Conservation (phyloP, 176 grass and related monocot species). For the Miscanthus lutarioriparius region DNA sequence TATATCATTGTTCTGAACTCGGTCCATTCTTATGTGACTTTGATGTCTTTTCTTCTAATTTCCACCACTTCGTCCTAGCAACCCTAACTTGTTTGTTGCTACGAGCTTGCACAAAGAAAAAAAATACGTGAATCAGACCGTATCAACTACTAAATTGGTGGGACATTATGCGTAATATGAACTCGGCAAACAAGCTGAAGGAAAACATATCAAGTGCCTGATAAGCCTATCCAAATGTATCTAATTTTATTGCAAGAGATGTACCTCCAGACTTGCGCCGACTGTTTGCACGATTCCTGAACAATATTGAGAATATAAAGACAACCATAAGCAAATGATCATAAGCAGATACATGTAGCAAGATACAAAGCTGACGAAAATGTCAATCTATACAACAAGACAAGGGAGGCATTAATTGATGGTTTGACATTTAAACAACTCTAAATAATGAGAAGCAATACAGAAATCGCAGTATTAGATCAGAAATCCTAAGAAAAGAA, state of each 20-base stretch:
- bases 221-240: neutral
- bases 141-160: neutral
- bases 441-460: neutral
- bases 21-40: too few relatives aligned
- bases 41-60: too few relatives aligned
- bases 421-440: neutral
- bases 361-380: constrained; percentile 9
- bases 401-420: neutral
- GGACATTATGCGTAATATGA: neutral
- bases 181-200: neutral
- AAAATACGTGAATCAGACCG: neutral
- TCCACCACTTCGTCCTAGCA: too few relatives aligned
- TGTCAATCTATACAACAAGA: neutral
- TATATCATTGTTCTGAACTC: too few relatives aligned
- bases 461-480: neutral
- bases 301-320: constrained; percentile 33
- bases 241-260: constrained; percentile 12
- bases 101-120: too few relatives aligned
- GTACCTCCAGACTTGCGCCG: constrained; percentile 58
- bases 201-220: neutral
- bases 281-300: constrained; percentile 50
- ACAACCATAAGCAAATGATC: constrained; percentile 23
- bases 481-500: constrained; percentile 9
- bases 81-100: too few relatives aligned
- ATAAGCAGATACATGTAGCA: constrained; percentile 16